These are phyloP conservation scores for Calcarisporium arbuscula DNA, from an alignment of 2,329 filamentous ascomycete genomes.

Conservation along the genomic window DNA sequence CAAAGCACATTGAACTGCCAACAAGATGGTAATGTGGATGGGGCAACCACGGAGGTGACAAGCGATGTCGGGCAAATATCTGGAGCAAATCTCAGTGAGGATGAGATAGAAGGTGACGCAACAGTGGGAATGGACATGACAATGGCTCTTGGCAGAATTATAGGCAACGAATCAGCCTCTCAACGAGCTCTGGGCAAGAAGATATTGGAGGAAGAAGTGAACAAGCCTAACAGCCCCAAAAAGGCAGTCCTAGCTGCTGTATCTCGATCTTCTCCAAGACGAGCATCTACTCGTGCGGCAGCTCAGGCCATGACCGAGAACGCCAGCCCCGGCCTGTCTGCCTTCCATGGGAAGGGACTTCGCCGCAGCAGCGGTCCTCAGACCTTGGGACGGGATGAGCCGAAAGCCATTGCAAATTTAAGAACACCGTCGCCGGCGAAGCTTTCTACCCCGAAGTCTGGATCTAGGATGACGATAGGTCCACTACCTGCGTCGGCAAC, in stretches of 20 bases:
- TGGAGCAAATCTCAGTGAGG: slow-evolving; percentile 19
- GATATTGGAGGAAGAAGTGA: slow-evolving; percentile 53
- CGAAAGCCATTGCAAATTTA: too few relatives aligned
- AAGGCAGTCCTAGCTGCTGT: slow-evolving; percentile 27
- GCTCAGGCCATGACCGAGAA: too few relatives aligned
- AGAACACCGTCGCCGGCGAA: slow-evolving; percentile 20
- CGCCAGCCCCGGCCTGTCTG: slow-evolving; percentile 50
- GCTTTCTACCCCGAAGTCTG: slow-evolving; percentile 12
- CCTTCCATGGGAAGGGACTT: slow-evolving; percentile 42
- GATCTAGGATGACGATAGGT: neutral
- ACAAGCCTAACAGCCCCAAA: slow-evolving; percentile 38
- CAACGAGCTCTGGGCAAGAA: slow-evolving; percentile 39
- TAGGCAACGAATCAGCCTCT: slow-evolving; percentile 30
- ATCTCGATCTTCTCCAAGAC: slow-evolving; percentile 13
- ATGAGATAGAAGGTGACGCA: slow-evolving; percentile 19
- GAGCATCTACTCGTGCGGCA: slow-evolving; percentile 23
- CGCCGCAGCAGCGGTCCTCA: slow-evolving; percentile 39
- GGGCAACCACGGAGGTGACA: slow-evolving; percentile 49
- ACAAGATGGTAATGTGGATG: slow-evolving; percentile 21
- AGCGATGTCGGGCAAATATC: slow-evolving; percentile 48
- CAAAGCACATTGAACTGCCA: slow-evolving; percentile 22
- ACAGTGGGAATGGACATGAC: slow-evolving; percentile 66
- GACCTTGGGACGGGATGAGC: too few relatives aligned
- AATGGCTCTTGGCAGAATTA: slow-evolving; percentile 55
- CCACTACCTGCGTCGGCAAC: slow-evolving; percentile 3